Base-by-base conservation (phyloP, 345 rosid species). In the Eucalyptus tenuipes region DNA sequence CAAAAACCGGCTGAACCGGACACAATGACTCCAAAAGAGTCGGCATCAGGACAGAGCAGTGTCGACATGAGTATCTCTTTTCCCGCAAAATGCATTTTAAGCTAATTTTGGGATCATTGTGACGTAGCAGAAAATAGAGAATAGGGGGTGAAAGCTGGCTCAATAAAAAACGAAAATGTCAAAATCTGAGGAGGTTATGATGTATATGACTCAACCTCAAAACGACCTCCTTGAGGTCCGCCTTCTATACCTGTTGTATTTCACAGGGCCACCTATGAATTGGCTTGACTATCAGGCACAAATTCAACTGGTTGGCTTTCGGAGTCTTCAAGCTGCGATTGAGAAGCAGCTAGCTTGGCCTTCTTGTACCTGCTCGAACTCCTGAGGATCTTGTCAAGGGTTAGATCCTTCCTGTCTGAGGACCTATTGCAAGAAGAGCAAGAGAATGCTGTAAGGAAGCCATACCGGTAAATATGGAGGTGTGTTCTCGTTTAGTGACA, bases 281-380 rank as follows among this genome's bases (percentile, higher is more conserved):
- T 45, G 68, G 92, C 88, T 89, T 89, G 92, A 86, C 95, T 93
- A 16, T 95, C 96, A 18, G 95, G 95, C 89, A 92, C 95, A 66
- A 92, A 86, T 88, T 95, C 96, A 29, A 64, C 87, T 4, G 92
- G 93, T 88, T 89, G 93, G 89, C 94, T 91, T 47, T 94, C 95
- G 7, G 88, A 48, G 81, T 91, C 95, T 79, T 90, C 88, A 1
- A 75, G 87, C 87, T 92, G 93, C 33, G 92, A 91, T 47, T 90
- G 94, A 22, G 94, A 90, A 42, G 94, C 95, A 33, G 91, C 89
- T 87, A 91, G 89, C 92, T 92, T 94, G 49, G 95, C 94, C 86
- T 90, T 92, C 90, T 94, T 94, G 91, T 87, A 95, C 27, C 93
- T 91, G 89, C 92, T 94, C 31, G 97, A 94, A 87, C 92, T 93